Conservation (phyloP, 2,329 filamentous ascomycete genomes). For the Thielaviopsis populi region DNA sequence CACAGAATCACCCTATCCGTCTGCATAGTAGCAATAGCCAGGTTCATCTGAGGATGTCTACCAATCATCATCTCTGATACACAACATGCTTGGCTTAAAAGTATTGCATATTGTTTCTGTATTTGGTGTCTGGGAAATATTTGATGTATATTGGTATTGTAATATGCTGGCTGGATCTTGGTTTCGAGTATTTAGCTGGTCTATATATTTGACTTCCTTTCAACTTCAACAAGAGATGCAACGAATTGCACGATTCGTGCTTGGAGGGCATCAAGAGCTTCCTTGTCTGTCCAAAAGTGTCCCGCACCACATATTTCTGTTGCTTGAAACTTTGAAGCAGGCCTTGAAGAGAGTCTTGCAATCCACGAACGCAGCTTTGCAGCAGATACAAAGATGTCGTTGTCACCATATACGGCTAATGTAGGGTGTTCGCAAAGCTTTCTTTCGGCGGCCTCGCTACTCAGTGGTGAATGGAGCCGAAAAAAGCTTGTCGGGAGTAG, state of each 20-base stretch:
- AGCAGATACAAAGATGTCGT: constrained; percentile 56
- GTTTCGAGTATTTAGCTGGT: not conserved
- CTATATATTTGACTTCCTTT: not conserved
- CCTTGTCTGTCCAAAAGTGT: constrained; percentile 48
- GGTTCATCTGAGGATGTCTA: not conserved
- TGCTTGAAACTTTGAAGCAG: constrained; percentile 32
- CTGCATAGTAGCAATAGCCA: not conserved
- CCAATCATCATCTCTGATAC: not conserved
- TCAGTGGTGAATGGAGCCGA: not conserved
- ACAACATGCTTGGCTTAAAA: not conserved
- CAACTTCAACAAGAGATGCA: not conserved
- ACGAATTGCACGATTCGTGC: constrained; percentile 21
- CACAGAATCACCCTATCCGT: not conserved
- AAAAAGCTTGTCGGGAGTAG: constrained; percentile 22
- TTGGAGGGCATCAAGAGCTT: constrained; percentile 28
- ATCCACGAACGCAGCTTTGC: constrained; percentile 54
- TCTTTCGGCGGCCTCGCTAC: constrained; percentile 28
- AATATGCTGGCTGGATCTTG: not conserved
- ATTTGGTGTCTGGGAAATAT: too few relatives aligned
- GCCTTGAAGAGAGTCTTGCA: constrained; percentile 31
- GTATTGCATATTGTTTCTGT: not conserved
- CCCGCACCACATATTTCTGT: constrained; percentile 39
- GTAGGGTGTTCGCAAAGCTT: constrained; percentile 46
- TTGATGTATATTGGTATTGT: too few relatives aligned
- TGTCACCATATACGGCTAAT: constrained; percentile 58